These are phyloP conservation scores for Prunella vulgaris DNA, from an alignment of 257 asterid species.

Conservation along the genomic window DNA sequence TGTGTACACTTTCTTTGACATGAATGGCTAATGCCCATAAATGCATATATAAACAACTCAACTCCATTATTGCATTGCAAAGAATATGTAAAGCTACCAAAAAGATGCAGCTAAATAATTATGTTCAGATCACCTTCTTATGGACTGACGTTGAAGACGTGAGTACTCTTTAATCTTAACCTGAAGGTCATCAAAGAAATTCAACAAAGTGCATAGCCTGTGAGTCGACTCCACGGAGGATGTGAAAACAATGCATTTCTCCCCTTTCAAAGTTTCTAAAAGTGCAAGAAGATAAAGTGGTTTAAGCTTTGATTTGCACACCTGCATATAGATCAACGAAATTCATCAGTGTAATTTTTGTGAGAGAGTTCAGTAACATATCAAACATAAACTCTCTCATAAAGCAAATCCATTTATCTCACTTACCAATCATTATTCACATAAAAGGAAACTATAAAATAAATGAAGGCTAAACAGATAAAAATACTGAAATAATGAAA, in stretches of 20 bases:
- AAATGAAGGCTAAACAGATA: background rate
- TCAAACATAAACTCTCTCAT: background rate
- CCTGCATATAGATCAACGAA: slow-evolving; percentile 37
- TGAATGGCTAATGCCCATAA: too few species aligned
- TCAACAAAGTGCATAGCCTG: slow-evolving; percentile 64
- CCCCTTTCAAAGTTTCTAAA: slow-evolving; percentile 58
- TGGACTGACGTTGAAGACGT: slow-evolving; percentile 73
- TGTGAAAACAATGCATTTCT: slow-evolving; percentile 86
- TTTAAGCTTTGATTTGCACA: slow-evolving; percentile 71
- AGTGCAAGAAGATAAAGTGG: slow-evolving; percentile 84
- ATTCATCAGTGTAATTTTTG: slow-evolving; percentile 14
- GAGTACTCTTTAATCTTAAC: slow-evolving; percentile 78
- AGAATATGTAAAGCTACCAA: background rate
- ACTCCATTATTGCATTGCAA: background rate
- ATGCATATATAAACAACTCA: too few species aligned
- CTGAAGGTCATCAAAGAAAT: slow-evolving; percentile 53
- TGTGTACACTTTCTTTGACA: too few species aligned
- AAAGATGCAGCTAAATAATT: background rate
- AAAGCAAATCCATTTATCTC: background rate
- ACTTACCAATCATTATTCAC: background rate
- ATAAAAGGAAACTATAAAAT: background rate
- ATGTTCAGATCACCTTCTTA: slow-evolving; percentile 57
- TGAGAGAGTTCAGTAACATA: background rate
- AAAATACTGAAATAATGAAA: background rate
- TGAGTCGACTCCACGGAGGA: slow-evolving; percentile 85